Evolutionary conservation across 2,329 filamentous ascomycete species (phyloP).

Genomic region (Penicillium sp.): DNA sequence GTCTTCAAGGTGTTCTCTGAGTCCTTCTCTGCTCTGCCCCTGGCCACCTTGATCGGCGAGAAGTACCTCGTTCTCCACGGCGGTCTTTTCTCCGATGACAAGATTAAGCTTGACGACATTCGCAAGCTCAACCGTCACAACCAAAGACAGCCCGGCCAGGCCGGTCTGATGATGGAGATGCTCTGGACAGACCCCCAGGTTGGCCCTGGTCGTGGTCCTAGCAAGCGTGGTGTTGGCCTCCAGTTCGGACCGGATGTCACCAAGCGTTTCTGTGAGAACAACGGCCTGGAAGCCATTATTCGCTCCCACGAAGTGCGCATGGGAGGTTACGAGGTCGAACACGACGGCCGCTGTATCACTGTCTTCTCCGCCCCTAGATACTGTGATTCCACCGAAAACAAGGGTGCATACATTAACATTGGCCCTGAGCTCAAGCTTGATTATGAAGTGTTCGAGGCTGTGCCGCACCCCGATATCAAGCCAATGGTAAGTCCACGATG

Average conservation of each 20-base stretch:
- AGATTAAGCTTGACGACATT: conserved; percentile 87
- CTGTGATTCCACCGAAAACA: conserved; percentile 97
- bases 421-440: conserved; percentile 87
- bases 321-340: conserved; percentile 98
- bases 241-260: conserved; percentile 97
- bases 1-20: conserved; percentile 98
- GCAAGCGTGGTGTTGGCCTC: conserved; percentile 93
- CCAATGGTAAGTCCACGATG: conserved; percentile 67
- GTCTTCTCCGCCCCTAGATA: conserved; percentile 98
- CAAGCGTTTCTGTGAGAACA: conserved; percentile 94
- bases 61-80: conserved; percentile 94
- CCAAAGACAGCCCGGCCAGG: conserved; percentile 89
- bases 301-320: conserved; percentile 97
- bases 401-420: conserved; percentile 97
- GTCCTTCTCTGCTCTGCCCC: conserved; percentile 89
- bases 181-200: conserved; percentile 97
- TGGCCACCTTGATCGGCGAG: conserved; percentile 87
- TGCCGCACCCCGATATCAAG: conserved; percentile 92
- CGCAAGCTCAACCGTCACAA: conserved; percentile 87
- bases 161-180: conserved; percentile 99
- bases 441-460: conserved; percentile 92
- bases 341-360: conserved; percentile 92
- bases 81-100: conserved; percentile 92
- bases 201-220: conserved; percentile 81
- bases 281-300: conserved; percentile 91